Percentiles rank a stretch among this genome's conserved stretches.
phyloP scores from a whole-genome alignment of 2,329 filamentous ascomycete species.

The Colletotrichum neosansevieriae region DNA sequence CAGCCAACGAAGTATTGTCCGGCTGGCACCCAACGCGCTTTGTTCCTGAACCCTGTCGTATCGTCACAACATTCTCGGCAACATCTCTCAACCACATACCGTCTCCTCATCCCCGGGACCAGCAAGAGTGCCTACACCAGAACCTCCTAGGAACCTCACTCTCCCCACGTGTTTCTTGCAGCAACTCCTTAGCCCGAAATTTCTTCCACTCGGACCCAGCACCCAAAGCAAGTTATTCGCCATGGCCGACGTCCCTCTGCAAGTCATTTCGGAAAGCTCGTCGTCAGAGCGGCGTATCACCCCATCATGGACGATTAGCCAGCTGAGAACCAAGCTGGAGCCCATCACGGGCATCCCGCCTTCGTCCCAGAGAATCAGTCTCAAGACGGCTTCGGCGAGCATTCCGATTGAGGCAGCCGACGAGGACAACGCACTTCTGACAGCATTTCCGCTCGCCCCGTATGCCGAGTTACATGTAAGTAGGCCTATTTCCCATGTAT shows the following conservation, averaged over 20 bases:
- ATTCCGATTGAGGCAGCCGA: conserved; percentile 76
- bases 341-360: conserved; percentile 93
- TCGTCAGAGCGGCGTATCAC: conserved; percentile 91
- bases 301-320: conserved; percentile 88
- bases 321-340: conserved; percentile 89
- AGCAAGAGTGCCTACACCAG: neutral
- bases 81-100: conserved; percentile 6
- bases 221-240: conserved; percentile 45
- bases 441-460: conserved; percentile 74
- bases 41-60: conserved; percentile 29
- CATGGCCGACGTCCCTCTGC: conserved; percentile 81
- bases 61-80: conserved; percentile 1
- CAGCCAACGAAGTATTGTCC: conserved; percentile 29
- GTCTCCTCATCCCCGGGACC: conserved; percentile 3
- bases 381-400: conserved; percentile 73
- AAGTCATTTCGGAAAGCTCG: conserved; percentile 80
- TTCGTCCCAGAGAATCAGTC: conserved; percentile 77
- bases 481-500: conserved; percentile 45
- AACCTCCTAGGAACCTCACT: conserved; percentile 19
- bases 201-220: conserved; percentile 10
- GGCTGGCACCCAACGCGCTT: conserved; percentile 23
- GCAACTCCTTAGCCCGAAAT: conserved; percentile 9
- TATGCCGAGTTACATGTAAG: conserved; percentile 87
- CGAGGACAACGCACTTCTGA: conserved; percentile 77
- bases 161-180: conserved; percentile 44